A percentile compares a stretch with the other conserved stretches of the same genome.
Conservation (phyloP, 1,284 basidiomycete genomes). For the Caloboletus firmus region DNA sequence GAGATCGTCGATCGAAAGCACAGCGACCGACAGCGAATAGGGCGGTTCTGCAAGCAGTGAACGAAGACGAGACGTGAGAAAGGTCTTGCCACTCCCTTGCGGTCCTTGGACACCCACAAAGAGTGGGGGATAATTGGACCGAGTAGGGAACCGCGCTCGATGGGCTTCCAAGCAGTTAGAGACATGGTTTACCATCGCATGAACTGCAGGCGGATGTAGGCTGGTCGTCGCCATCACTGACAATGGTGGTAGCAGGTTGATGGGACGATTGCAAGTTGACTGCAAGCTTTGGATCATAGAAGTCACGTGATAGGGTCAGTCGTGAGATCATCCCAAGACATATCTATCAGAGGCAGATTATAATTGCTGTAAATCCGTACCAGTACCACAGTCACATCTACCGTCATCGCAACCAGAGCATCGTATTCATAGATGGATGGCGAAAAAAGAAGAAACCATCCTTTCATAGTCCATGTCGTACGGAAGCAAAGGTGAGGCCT, state of each 20-base stretch:
- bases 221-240: conserved; percentile 14
- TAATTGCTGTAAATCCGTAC: conserved; percentile 32
- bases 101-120: conserved; percentile 86
- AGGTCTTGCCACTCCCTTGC: conserved; percentile 84
- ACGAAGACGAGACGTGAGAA: conserved; percentile 58
- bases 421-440: conserved; percentile 7
- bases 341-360: conserved; percentile 23
- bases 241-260: not conserved
- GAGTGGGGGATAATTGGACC: conserved; percentile 43
- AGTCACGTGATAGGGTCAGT: conserved; percentile 20
- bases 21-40: conserved; percentile 56
- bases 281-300: not conserved
- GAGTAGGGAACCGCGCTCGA: conserved; percentile 23
- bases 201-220: conserved; percentile 31
- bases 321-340: not conserved
- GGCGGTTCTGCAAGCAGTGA: conserved; percentile 48
- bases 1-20: conserved; percentile 84
- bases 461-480: conserved; percentile 3
- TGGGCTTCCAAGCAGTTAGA: conserved; percentile 36
- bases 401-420: conserved; percentile 12
- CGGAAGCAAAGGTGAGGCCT: conserved; percentile 3
- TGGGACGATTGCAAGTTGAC: not conserved
- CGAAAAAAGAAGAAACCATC: not conserved
- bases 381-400: conserved; percentile 26
- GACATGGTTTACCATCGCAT: conserved; percentile 48